Evolutionary conservation across 1,284 basidiomycete genomes (phyloP).

Genomic region (Sporisorium scitamineum): DNA sequence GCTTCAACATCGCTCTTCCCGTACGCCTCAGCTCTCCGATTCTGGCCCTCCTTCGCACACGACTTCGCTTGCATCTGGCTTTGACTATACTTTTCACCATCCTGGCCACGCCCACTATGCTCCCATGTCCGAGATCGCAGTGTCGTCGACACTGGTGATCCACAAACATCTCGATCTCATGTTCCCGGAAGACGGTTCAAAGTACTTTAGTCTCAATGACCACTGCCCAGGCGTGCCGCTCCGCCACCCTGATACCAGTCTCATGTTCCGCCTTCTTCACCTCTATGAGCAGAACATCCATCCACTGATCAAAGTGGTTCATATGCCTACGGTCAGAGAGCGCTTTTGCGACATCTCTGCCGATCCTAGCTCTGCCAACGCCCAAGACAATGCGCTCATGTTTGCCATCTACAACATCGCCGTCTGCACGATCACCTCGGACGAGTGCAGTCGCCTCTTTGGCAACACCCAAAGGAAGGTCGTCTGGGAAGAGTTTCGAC

Average conservation of each 20-base stretch:
- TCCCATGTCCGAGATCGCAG: neutral
- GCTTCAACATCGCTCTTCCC: neutral
- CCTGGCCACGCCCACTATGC: neutral
- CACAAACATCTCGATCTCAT: slow-evolving; percentile 24
- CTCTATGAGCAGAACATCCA: slow-evolving; percentile 27
- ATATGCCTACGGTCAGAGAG: slow-evolving; percentile 16
- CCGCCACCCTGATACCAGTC: slow-evolving; percentile 9
- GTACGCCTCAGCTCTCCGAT: neutral
- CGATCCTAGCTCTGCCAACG: neutral
- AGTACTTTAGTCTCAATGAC: slow-evolving; percentile 15
- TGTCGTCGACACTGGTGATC: slow-evolving; percentile 15
- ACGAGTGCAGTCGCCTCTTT: slow-evolving; percentile 14
- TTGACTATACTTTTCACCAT: neutral
- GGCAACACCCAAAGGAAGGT: neutral
- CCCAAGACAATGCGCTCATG: slow-evolving; percentile 16
- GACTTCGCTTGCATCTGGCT: no score
- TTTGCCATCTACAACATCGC: slow-evolving; percentile 10
- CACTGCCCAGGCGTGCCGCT: slow-evolving; percentile 19
- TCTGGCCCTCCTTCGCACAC: neutral
- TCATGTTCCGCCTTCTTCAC: slow-evolving; percentile 25
- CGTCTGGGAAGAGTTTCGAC: slow-evolving; percentile 5
- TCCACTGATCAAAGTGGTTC: slow-evolving; percentile 15
- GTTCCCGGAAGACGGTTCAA: slow-evolving; percentile 19
- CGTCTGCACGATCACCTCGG: slow-evolving; percentile 2
- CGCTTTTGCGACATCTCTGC: slow-evolving; percentile 20